Evolutionary conservation across 1,139 yeast genomes (phyloP).

Genomic region (Candida dubliniensis): DNA sequence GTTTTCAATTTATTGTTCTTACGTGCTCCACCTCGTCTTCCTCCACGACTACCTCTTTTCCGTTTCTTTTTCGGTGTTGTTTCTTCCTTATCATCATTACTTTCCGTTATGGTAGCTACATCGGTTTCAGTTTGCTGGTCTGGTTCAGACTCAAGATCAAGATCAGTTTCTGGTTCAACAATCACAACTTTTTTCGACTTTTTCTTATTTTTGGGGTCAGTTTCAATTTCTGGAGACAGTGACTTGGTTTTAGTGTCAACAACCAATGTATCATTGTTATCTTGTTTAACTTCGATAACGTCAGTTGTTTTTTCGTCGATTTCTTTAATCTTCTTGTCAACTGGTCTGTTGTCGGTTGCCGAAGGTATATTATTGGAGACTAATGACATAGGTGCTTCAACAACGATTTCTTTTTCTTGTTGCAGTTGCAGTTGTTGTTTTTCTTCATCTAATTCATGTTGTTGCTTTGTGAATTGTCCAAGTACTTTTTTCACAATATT

Average conservation of each 20-base stretch:
- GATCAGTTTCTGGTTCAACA: slow-evolving; percentile 24
- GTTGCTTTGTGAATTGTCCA: slow-evolving; percentile 17
- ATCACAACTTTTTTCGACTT: slow-evolving; percentile 30
- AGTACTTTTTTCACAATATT: slow-evolving; percentile 17
- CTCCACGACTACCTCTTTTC: slow-evolving; percentile 87
- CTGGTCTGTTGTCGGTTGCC: neutral
- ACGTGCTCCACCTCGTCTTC: slow-evolving; percentile 53
- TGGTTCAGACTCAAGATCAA: slow-evolving; percentile 12
- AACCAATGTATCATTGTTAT: slow-evolving; percentile 6
- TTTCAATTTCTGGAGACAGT: slow-evolving; percentile 4
- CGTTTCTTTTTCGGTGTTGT: slow-evolving; percentile 46
- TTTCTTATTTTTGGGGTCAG: slow-evolving; percentile 2
- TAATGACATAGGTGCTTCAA: neutral
- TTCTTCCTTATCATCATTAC: slow-evolving; percentile 7
- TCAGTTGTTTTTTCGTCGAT: slow-evolving; percentile 2
- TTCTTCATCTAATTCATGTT: slow-evolving; percentile 4
- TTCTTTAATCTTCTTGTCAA: slow-evolving; percentile 8
- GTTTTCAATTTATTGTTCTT: slow-evolving; percentile 17
- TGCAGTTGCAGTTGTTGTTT: slow-evolving; percentile 21
- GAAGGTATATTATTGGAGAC: neutral
- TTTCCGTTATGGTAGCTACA: slow-evolving; percentile 5
- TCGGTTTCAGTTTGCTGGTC: slow-evolving; percentile 2
- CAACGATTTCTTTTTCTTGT: slow-evolving; percentile 19
- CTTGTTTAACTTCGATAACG: neutral
- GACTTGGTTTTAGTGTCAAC: neutral